phyloP scores from a whole-genome alignment of 352 stramenopile genomes.

The Phytophthora fragariae region DNA sequence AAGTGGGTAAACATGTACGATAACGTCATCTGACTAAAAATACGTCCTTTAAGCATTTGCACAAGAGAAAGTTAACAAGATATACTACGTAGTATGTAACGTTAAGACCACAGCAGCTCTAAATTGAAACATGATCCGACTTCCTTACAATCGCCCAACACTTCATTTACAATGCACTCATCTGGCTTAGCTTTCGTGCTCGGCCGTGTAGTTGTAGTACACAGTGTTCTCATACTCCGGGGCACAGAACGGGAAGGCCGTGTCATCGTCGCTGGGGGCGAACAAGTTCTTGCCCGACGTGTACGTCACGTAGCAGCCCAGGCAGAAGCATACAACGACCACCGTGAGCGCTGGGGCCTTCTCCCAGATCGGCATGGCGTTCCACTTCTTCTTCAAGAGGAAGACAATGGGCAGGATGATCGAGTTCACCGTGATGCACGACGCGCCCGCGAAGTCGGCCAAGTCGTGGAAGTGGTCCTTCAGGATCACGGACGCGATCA shows the following conservation, averaged over 20 bases:
- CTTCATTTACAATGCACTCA: background rate
- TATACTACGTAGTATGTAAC: too few species aligned
- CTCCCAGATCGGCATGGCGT: conserved; percentile 35
- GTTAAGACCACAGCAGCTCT: too few species aligned
- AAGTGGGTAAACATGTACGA: too few species aligned
- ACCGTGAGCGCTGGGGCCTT: conserved; percentile 31
- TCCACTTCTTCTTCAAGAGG: conserved; percentile 47
- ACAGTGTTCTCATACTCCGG: conserved; percentile 42
- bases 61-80: too few species aligned
- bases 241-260: conserved; percentile 44
- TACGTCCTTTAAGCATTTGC: too few species aligned
- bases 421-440: conserved; percentile 54
- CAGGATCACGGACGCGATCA: conserved; percentile 48
- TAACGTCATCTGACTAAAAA: too few species aligned
- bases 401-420: conserved; percentile 58
- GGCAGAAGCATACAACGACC: conserved; percentile 35
- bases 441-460: conserved; percentile 49
- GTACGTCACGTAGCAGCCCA: conserved; percentile 48
- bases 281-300: conserved; percentile 43
- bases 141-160: background rate
- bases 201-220: conserved; percentile 54
- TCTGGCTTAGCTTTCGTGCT: conserved; percentile 32
- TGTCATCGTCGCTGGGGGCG: conserved; percentile 26
- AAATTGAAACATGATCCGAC: background rate
- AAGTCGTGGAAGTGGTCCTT: conserved; percentile 59